Percentiles rank a stretch among this genome's conserved stretches.
Evolutionary conservation across 768 basidiomycete genomes (phyloP).

Genomic region (Lactarius hengduanensis): DNA sequence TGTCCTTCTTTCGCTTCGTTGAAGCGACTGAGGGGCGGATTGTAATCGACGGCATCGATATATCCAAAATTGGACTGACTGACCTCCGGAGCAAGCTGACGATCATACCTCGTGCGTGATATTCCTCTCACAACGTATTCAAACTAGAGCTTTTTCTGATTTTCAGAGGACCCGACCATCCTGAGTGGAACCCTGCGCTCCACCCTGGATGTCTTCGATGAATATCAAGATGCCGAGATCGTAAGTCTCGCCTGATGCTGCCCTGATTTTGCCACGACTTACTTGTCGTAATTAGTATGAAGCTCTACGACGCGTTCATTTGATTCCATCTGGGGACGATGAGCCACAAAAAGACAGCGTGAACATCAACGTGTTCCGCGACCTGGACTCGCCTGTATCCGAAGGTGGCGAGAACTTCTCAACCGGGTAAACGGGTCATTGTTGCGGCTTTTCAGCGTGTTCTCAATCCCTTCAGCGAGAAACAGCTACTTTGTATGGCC

Average conservation of each 20-base stretch:
- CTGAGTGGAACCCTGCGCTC: constrained; percentile 79
- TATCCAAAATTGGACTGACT: constrained; percentile 73
- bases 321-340: constrained; percentile 59
- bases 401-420: constrained; percentile 92
- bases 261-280: constrained; percentile 1
- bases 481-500: constrained; percentile 88
- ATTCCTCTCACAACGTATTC: neutral
- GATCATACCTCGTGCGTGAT: constrained; percentile 64
- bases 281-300: constrained; percentile 53
- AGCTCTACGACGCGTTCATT: constrained; percentile 78
- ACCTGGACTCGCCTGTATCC: constrained; percentile 68
- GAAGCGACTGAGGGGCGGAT: constrained; percentile 78
- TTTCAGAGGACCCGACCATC: constrained; percentile 83
- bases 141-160: neutral
- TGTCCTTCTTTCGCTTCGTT: constrained; percentile 90
- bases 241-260: constrained; percentile 40
- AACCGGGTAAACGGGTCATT: constrained; percentile 53
- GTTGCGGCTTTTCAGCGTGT: constrained; percentile 1
- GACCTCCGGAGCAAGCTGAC: constrained; percentile 78
- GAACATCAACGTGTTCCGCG: constrained; percentile 75
- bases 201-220: constrained; percentile 81
- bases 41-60: constrained; percentile 74
- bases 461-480: constrained; percentile 48
- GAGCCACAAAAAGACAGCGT: constrained; percentile 48
- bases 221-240: constrained; percentile 82